Percentiles rank a stretch among this genome's conserved stretches.
phyloP scores from a whole-genome alignment of 2,329 filamentous ascomycete species.

The Penicillium vulpinum region DNA sequence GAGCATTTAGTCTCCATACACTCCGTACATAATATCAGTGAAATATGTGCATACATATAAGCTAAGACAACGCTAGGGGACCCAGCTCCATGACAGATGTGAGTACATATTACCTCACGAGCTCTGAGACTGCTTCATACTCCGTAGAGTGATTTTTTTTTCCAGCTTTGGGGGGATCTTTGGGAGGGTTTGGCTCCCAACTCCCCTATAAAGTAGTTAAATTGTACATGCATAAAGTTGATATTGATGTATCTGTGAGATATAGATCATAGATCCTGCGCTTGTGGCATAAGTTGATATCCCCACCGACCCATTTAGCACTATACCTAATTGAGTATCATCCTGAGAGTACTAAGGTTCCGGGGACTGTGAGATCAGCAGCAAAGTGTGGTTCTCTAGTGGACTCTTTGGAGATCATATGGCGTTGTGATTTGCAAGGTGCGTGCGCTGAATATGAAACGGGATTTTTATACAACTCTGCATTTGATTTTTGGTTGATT shows the following conservation, averaged over 20 bases:
- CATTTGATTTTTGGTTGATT: too few species aligned
- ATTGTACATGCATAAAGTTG: too few species aligned
- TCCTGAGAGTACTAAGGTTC: conserved; percentile 4
- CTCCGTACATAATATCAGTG: too few species aligned
- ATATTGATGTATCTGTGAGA: conserved; percentile 21
- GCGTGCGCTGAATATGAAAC: conserved; percentile 3
- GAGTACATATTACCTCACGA: background rate
- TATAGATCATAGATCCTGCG: conserved; percentile 14
- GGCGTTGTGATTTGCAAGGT: background rate
- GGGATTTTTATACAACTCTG: background rate
- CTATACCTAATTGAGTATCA: conserved; percentile 9
- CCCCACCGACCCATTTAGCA: conserved; percentile 10
- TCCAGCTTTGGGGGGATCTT: background rate
- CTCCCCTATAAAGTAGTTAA: too few species aligned
- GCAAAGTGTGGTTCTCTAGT: background rate
- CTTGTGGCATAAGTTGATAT: conserved; percentile 12
- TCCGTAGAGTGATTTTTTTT: background rate
- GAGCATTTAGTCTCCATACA: too few species aligned
- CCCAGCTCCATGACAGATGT: conserved; percentile 1
- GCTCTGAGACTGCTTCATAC: background rate
- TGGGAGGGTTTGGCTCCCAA: background rate
- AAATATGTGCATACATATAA: too few species aligned
- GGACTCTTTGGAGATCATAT: background rate
- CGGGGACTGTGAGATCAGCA: background rate
- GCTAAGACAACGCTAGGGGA: conserved; percentile 10